phyloP scores from a whole-genome alignment of 2,329 filamentous ascomycete genomes.

The Pseudogymnoascus sp. region DNA sequence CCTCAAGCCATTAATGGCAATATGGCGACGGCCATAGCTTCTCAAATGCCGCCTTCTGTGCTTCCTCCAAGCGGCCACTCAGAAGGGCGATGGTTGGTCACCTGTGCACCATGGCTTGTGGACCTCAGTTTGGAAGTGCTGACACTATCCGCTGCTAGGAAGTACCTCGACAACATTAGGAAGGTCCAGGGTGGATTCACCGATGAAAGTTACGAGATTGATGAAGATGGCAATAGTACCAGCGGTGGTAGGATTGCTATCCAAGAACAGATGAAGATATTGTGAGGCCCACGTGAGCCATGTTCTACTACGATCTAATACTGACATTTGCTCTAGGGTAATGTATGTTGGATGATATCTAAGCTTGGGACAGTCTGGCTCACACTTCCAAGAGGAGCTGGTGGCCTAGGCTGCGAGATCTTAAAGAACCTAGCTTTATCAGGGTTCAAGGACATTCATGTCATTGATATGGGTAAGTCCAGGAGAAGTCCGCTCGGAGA shows the following conservation, averaged over 20 bases:
- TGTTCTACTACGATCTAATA: not conserved
- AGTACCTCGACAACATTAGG: conserved; percentile 72
- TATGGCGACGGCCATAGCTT: not conserved
- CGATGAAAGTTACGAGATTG: conserved; percentile 43
- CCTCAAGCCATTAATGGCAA: not conserved
- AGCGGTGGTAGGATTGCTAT: conserved; percentile 24
- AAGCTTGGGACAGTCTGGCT: not conserved
- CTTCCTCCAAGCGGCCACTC: not conserved
- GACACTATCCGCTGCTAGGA: not conserved
- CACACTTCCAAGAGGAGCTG: conserved; percentile 64
- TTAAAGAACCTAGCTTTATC: conserved; percentile 93
- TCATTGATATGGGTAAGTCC: conserved; percentile 90
- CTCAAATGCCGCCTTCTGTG: not conserved
- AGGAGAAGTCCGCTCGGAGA: not conserved
- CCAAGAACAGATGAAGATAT: conserved; percentile 64
- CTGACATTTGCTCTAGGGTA: conserved; percentile 26
- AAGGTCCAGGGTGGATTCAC: conserved; percentile 74
- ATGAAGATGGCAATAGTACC: not conserved
- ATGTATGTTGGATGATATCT: conserved; percentile 35
- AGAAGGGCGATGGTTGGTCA: not conserved
- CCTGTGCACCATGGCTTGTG: not conserved
- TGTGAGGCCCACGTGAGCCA: conserved; percentile 41
- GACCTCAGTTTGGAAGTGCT: not conserved
- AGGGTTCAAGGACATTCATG: conserved; percentile 93
- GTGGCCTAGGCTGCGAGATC: conserved; percentile 91